Percentiles rank a stretch among this genome's conserved stretches.
Conservation (phyloP, 1,284 basidiomycete species). For the Malassezia psittaci region DNA sequence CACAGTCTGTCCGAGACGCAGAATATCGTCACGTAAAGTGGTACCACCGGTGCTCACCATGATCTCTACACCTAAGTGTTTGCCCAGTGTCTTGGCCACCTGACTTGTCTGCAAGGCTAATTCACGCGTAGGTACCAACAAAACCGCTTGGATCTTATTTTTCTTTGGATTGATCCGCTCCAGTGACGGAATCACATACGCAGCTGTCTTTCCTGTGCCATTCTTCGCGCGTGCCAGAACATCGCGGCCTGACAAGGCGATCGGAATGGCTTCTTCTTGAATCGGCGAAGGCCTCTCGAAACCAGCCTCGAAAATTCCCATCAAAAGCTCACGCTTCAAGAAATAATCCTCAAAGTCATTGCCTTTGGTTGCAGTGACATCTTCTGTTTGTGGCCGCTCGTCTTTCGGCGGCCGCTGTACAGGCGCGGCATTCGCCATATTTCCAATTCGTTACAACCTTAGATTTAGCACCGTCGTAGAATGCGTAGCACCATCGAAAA, state of each 20-base stretch:
- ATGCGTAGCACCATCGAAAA: background rate
- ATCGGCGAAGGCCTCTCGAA: conserved; percentile 95
- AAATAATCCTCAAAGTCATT: conserved; percentile 48
- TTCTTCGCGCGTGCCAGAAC: conserved; percentile 61
- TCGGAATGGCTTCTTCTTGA: conserved; percentile 72
- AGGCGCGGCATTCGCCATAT: conserved; percentile 9
- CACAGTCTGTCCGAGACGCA: conserved; percentile 71
- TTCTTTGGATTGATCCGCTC: conserved; percentile 79
- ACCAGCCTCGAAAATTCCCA: conserved; percentile 48
- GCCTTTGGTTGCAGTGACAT: conserved; percentile 45
- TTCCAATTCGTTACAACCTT: background rate
- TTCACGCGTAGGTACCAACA: conserved; percentile 47
- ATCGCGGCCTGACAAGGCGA: conserved; percentile 58
- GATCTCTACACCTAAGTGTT: conserved; percentile 87
- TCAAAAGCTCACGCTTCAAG: conserved; percentile 46
- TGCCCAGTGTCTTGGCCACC: conserved; percentile 92
- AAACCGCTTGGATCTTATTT: conserved; percentile 69
- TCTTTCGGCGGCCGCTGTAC: conserved; percentile 22
- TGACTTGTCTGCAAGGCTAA: conserved; percentile 66
- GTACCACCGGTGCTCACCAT: conserved; percentile 99
- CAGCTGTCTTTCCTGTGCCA: conserved; percentile 67
- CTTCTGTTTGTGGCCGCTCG: conserved; percentile 46
- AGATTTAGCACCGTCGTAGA: background rate
- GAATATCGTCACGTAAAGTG: conserved; percentile 92
- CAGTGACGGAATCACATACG: conserved; percentile 92